phyloP scores from a whole-genome alignment of 2,329 filamentous ascomycete species.

The Dactylellina sp. region DNA sequence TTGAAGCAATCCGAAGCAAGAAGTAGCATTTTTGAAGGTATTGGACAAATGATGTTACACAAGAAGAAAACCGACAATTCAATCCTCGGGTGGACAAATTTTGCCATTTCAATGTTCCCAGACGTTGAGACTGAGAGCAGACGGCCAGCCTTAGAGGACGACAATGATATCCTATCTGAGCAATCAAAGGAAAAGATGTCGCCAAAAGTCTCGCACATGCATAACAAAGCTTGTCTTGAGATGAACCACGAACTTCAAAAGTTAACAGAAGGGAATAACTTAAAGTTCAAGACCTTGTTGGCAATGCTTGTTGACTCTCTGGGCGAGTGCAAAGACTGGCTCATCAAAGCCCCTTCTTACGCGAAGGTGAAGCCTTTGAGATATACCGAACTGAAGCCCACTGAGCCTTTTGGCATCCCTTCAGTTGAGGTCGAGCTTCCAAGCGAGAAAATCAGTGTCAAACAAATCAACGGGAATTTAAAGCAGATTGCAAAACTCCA shows the following conservation, averaged over 20 bases:
- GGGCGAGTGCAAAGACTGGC: conserved; percentile 49
- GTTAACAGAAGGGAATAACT: conserved; percentile 43
- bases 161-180: background rate
- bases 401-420: conserved; percentile 18
- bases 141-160: background rate
- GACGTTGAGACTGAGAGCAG: conserved; percentile 11
- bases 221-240: conserved; percentile 34
- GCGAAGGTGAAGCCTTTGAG: conserved; percentile 48
- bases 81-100: conserved; percentile 51
- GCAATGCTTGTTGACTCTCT: conserved; percentile 49
- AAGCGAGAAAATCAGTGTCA: background rate
- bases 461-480: background rate
- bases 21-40: conserved; percentile 25
- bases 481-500: conserved; percentile 1
- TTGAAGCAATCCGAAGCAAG: conserved; percentile 25
- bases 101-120: conserved; percentile 52
- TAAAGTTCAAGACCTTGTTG: conserved; percentile 49
- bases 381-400: conserved; percentile 28
- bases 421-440: conserved; percentile 32
- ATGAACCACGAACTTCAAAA: conserved; percentile 46
- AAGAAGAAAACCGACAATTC: conserved; percentile 53
- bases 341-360: conserved; percentile 53
- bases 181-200: conserved; percentile 8
- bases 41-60: conserved; percentile 44
- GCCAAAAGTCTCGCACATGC: conserved; percentile 21